Conservation (phyloP, 176 grass and related monocot species). For the Oryza meridionalis region DNA sequence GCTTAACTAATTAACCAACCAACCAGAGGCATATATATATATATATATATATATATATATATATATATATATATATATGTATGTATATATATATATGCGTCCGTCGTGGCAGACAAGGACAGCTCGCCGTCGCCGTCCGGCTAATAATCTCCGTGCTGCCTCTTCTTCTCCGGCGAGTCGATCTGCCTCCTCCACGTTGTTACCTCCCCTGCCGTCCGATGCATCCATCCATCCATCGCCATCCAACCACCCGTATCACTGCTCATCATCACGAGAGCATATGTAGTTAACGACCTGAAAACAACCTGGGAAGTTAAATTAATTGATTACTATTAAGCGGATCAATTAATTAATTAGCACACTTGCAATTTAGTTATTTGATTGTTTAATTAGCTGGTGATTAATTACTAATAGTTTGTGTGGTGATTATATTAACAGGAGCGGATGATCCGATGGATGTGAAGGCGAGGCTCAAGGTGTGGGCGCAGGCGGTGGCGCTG, state of each 20-base stretch:
- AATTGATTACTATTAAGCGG: background rate
- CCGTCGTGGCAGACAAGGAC: constrained; percentile 17
- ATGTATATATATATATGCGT: background rate
- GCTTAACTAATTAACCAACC: background rate
- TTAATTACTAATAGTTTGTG: too few species aligned
- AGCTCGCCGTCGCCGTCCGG: background rate
- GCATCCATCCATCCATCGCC: background rate
- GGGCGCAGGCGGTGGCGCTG: constrained; percentile 75
- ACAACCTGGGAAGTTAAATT: background rate
- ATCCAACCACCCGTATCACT: background rate
- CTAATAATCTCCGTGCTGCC: background rate
- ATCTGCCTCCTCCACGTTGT: constrained; percentile 6
- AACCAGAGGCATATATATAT: constrained; percentile 11
- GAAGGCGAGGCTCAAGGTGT: constrained; percentile 73
- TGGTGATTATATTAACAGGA: background rate
- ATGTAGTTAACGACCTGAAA: background rate
- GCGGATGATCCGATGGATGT: constrained; percentile 65
- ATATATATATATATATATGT: too few species aligned
- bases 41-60: too few species aligned
- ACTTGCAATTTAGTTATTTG: background rate
- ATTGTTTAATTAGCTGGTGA: background rate
- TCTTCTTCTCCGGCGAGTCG: constrained; percentile 9
- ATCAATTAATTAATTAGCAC: too few species aligned
- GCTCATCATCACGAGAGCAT: background rate
- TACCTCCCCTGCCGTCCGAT: too few species aligned